These are phyloP conservation scores for Russula sp. DNA, from an alignment of 768 basidiomycete species.

Conservation along the genomic window DNA sequence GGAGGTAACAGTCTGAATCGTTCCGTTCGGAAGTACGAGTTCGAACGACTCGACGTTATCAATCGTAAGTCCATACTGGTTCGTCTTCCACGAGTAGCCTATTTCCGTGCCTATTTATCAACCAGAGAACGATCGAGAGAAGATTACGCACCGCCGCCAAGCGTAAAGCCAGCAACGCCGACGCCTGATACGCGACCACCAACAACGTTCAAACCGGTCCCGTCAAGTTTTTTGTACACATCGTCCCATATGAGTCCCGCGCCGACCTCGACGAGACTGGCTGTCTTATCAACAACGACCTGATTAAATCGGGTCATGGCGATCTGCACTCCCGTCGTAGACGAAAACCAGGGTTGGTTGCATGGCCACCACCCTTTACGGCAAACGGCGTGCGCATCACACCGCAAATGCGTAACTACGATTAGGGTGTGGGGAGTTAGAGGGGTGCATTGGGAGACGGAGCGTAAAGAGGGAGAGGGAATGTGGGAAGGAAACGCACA, in stretches of 20 bases:
- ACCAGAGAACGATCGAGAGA: not conserved
- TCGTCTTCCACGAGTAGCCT: constrained; percentile 27
- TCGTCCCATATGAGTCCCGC: constrained; percentile 35
- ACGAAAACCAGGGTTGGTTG: constrained; percentile 32
- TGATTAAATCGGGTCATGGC: constrained; percentile 31
- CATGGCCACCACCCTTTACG: constrained; percentile 35
- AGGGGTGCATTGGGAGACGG: no score
- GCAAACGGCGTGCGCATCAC: constrained; percentile 25
- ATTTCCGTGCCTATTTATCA: not conserved
- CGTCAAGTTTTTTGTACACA: constrained; percentile 30
- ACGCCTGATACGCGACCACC: constrained; percentile 33
- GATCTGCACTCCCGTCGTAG: constrained; percentile 34
- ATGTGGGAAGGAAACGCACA: constrained; percentile 9
- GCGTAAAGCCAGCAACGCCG: constrained; percentile 33
- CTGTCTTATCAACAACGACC: constrained; percentile 5
- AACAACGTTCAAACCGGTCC: constrained; percentile 31
- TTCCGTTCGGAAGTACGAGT: constrained; percentile 31
- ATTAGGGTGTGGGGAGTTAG: not conserved
- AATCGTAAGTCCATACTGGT: constrained; percentile 30
- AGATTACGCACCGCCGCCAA: constrained; percentile 32
- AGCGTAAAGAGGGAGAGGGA: not conserved
- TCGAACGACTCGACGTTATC: constrained; percentile 31
- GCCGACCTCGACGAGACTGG: constrained; percentile 28
- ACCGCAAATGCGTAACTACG: constrained; percentile 18
- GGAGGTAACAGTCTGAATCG: constrained; percentile 22